Percentiles rank a stretch among this genome's conserved stretches.
These are phyloP conservation scores for Cydonia oblonga DNA, from an alignment of 331 rosid species.

Conservation along the genomic window DNA sequence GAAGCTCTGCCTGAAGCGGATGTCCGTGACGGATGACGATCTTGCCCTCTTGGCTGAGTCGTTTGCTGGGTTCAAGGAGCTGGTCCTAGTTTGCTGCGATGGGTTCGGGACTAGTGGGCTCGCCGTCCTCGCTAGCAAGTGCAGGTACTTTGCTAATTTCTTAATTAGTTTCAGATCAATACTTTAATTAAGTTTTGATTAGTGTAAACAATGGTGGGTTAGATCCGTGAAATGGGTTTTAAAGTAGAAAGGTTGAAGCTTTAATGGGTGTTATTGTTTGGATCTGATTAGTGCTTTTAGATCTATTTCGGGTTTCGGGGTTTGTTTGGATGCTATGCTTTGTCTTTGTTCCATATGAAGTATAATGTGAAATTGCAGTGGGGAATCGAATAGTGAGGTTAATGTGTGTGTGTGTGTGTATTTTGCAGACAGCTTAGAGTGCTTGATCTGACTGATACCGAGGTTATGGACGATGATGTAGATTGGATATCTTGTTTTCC, in stretches of 20 bases:
- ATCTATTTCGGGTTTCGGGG: not conserved
- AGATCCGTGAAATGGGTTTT: not conserved
- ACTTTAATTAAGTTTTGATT: not conserved
- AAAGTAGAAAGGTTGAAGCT: not conserved
- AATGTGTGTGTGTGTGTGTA: not conserved
- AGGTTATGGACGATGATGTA: conserved; percentile 50
- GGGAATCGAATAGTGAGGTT: not conserved
- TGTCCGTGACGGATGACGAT: conserved; percentile 56
- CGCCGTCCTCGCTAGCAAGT: conserved; percentile 45
- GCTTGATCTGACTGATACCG: conserved; percentile 72
- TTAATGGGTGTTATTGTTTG: not conserved
- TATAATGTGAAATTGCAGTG: conserved; percentile 1
- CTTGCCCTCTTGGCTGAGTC: conserved; percentile 40
- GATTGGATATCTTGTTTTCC: conserved; percentile 80
- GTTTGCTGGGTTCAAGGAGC: conserved; percentile 45
- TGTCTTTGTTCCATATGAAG: not conserved
- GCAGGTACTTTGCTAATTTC: conserved; percentile 40
- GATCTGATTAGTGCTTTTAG: conserved; percentile 11
- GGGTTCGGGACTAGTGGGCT: conserved; percentile 69
- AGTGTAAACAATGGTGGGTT: not conserved
- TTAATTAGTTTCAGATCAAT: not conserved
- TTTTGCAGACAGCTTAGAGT: conserved; percentile 61
- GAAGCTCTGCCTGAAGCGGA: conserved; percentile 71
- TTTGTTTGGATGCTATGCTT: not conserved
- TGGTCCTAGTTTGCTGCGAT: conserved; percentile 66